Percentiles rank a stretch among this genome's conserved stretches.
Evolutionary conservation across 805 yeast species (phyloP).

Genomic region (Lipomyces sp.): DNA sequence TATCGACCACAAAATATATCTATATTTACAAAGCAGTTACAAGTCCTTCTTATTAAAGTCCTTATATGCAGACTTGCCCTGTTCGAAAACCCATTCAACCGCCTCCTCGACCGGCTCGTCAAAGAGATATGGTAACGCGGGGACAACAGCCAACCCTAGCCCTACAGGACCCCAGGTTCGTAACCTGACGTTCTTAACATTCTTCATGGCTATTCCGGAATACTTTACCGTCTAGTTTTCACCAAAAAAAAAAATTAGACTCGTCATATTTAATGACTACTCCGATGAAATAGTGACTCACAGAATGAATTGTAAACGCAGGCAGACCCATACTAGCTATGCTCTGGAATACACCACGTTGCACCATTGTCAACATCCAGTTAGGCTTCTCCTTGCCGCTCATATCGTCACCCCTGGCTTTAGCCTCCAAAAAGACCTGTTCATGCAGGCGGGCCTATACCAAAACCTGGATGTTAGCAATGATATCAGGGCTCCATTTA

Average conservation of each 20-base stretch:
- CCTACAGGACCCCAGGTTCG: conserved; percentile 77
- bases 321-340: conserved; percentile 87
- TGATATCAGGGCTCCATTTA: conserved; percentile 60
- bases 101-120: conserved; percentile 82
- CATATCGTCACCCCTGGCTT: conserved; percentile 70
- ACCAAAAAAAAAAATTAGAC: background rate
- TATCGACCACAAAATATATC: conserved; percentile 1
- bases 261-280: background rate
- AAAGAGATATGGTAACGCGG: conserved; percentile 74
- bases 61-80: conserved; percentile 32
- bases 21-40: conserved; percentile 11
- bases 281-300: conserved; percentile 7
- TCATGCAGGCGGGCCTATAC: conserved; percentile 28
- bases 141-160: conserved; percentile 77
- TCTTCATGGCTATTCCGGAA: conserved; percentile 65
- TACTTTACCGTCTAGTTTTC: conserved; percentile 58
- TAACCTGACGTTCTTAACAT: conserved; percentile 54
- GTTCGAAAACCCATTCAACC: conserved; percentile 62
- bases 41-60: conserved; percentile 30
- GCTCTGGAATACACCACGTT: conserved; percentile 79
- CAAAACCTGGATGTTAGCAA: background rate
- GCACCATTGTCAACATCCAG: conserved; percentile 67
- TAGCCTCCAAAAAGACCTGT: conserved; percentile 43
- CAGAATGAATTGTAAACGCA: conserved; percentile 79
- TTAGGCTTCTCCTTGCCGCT: conserved; percentile 50